These are phyloP conservation scores for Dictyostelium capitatum DNA, from an alignment of 78 protist species.

Conservation along the genomic window DNA sequence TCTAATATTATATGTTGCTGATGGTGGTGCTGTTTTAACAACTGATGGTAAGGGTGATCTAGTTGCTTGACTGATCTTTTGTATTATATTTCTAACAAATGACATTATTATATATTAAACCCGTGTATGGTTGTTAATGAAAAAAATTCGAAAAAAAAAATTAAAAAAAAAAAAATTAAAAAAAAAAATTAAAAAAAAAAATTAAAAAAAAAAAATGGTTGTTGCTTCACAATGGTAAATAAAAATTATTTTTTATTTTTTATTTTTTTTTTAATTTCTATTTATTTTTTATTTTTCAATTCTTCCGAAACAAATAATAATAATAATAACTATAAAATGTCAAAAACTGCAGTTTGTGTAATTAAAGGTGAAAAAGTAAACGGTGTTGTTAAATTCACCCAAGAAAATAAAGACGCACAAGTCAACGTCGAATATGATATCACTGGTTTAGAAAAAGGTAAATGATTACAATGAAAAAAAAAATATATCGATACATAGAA, in stretches of 20 bases:
- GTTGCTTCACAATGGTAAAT: too few species aligned
- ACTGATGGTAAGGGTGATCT: neutral
- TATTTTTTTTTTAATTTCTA: conserved; percentile 13
- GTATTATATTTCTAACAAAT: neutral
- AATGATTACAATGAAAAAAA: neutral
- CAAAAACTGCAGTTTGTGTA: conserved; percentile 61
- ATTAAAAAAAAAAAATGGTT: too few species aligned
- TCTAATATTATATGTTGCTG: neutral
- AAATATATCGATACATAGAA: neutral
- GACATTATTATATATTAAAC: neutral
- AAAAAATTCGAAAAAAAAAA: too few species aligned
- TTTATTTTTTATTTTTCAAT: conserved; percentile 10
- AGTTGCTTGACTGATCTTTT: neutral
- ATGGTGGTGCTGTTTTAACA: neutral
- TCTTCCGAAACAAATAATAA: neutral
- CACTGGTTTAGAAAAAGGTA: conserved; percentile 35
- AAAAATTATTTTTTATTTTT: neutral
- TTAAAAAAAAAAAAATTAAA: too few species aligned
- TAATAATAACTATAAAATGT: conserved; percentile 10
- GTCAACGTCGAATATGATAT: conserved; percentile 49
- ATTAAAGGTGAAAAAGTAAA: conserved; percentile 56
- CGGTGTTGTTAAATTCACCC: conserved; percentile 68
- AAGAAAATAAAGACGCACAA: conserved; percentile 27
- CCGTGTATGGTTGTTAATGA: too few species aligned
- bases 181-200: too few species aligned